Percentiles rank a stretch among this genome's conserved stretches.
These are phyloP conservation scores for Drosera spatulata DNA, from an alignment of 179 eudicot genomes.

Conservation along the genomic window DNA sequence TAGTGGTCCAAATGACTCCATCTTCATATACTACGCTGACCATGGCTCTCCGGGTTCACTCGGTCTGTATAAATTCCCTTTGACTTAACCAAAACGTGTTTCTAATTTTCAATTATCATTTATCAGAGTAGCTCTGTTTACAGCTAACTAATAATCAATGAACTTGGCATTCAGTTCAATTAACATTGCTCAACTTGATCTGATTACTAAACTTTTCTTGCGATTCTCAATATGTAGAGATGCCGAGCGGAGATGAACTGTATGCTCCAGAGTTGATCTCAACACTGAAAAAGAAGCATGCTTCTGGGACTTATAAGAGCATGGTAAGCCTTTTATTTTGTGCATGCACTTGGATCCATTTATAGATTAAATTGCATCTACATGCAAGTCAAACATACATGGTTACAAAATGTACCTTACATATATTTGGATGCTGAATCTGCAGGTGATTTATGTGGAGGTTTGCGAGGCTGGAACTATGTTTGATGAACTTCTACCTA, in stretches of 20 bases:
- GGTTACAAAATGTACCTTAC: too few relatives aligned
- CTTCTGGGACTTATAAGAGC: slow-evolving; percentile 39
- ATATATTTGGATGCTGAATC: too few relatives aligned
- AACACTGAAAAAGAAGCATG: slow-evolving; percentile 42
- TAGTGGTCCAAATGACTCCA: slow-evolving; percentile 50
- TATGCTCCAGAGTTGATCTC: slow-evolving; percentile 38
- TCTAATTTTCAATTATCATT: too few relatives aligned
- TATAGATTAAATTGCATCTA: neutral
- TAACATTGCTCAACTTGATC: neutral
- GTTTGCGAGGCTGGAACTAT: slow-evolving; percentile 96
- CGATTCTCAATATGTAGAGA: slow-evolving; percentile 20
- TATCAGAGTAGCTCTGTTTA: neutral
- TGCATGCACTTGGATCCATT: neutral
- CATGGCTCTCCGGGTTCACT: slow-evolving; percentile 55
- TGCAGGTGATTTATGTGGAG: too few relatives aligned
- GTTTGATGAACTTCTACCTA: slow-evolving; percentile 64
- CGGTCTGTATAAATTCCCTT: too few relatives aligned
- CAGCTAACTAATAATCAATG: neutral
- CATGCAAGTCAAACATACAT: neutral
- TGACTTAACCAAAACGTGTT: too few relatives aligned
- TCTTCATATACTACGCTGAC: slow-evolving; percentile 51
- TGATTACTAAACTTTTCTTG: neutral
- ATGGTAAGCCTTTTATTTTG: slow-evolving; percentile 23
- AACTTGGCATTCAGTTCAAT: neutral
- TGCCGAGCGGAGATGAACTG: slow-evolving; percentile 43